Conservation (phyloP, 345 rosid species). For the Citrus cavaleriei region DNA sequence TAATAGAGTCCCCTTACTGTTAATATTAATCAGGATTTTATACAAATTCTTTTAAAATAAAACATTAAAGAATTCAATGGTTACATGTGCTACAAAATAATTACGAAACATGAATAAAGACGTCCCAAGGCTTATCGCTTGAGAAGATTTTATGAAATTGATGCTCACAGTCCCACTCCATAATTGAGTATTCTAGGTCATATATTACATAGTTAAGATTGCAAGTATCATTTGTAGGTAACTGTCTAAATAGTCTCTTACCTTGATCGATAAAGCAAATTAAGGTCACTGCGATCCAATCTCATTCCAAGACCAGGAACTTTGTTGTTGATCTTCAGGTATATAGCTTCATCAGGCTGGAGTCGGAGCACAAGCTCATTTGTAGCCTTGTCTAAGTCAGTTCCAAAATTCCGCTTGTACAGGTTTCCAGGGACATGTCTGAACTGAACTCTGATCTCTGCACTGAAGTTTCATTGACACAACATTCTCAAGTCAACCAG, state of each 20-base stretch:
- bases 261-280: slow-evolving; percentile 72
- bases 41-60: not conserved
- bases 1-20: not conserved
- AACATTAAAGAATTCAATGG: not conserved
- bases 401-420: slow-evolving; percentile 62
- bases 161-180: not conserved
- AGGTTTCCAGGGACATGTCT: slow-evolving; percentile 78
- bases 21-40: too few relatives aligned
- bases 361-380: slow-evolving; percentile 32
- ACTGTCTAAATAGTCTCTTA: slow-evolving; percentile 3
- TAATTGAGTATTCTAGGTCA: not conserved
- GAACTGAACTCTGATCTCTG: slow-evolving; percentile 77
- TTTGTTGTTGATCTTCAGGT: slow-evolving; percentile 92
- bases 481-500: not conserved
- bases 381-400: not conserved
- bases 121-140: not conserved
- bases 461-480: slow-evolving; percentile 36
- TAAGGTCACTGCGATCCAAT: slow-evolving; percentile 84
- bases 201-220: not conserved
- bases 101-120: not conserved
- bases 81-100: not conserved
- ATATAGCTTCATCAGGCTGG: slow-evolving; percentile 97
- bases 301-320: slow-evolving; percentile 96
- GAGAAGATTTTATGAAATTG: not conserved
- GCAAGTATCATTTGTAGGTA: not conserved